These are phyloP conservation scores for Camellia sinensis DNA, from an alignment of 148 eudicot species.

Conservation along the genomic window DNA sequence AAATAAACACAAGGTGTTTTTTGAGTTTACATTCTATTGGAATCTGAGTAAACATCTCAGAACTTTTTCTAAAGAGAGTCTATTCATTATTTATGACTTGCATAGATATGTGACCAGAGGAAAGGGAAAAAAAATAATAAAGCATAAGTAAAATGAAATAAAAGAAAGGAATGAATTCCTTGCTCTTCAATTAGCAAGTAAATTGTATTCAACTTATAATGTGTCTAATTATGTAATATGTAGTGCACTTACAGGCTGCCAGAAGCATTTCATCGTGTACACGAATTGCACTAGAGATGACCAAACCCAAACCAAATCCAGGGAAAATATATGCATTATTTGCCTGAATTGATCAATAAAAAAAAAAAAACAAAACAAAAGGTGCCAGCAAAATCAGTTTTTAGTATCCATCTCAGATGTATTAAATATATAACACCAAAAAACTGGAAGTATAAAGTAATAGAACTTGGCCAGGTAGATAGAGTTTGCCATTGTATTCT, in stretches of 20 bases:
- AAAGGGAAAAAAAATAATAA: no score
- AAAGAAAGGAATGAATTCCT: no score
- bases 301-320: constrained; percentile 86
- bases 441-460: neutral
- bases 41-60: neutral
- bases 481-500: no score
- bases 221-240: neutral
- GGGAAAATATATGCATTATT: constrained; percentile 95
- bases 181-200: neutral
- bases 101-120: no score
- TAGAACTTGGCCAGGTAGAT: constrained; percentile 1
- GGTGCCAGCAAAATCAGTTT: neutral
- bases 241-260: constrained; percentile 68
- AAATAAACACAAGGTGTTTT: neutral
- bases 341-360: constrained; percentile 32
- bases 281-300: constrained; percentile 86
- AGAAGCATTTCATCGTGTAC: constrained; percentile 87
- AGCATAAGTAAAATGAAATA: no score
- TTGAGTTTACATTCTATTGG: neutral
- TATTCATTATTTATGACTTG: no score
- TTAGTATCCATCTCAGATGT: neutral
- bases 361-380: neutral
- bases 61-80: neutral
- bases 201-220: neutral
- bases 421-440: neutral